Percentiles rank a stretch among this genome's conserved stretches.
Conservation (phyloP, 2,329 filamentous ascomycete species). For the Xylariales sp. region DNA sequence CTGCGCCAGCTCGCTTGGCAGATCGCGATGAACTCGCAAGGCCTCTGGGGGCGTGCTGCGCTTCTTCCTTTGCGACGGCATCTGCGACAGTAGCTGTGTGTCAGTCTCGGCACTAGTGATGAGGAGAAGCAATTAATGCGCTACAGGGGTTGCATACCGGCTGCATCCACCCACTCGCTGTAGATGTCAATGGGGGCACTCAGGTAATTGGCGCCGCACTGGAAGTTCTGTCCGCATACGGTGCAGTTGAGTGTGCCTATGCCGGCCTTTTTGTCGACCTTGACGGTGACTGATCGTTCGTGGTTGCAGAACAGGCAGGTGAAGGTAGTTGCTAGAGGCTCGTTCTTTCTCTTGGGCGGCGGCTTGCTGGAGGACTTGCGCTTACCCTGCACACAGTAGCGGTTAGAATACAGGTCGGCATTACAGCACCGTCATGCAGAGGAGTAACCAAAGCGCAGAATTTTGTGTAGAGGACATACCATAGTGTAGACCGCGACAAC, state of each 20-base stretch:
- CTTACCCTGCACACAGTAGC: conserved; percentile 78
- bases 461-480: no score
- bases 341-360: conserved; percentile 74
- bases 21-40: conserved; percentile 9
- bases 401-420: no score
- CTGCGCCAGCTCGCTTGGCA: conserved; percentile 14
- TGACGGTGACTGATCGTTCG: conserved; percentile 85
- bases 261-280: conserved; percentile 89
- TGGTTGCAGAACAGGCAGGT: conserved; percentile 98
- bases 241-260: conserved; percentile 85
- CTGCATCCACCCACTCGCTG: conserved; percentile 94
- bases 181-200: conserved; percentile 93
- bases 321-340: conserved; percentile 77
- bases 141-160: conserved; percentile 38
- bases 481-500: no score
- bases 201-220: conserved; percentile 89
- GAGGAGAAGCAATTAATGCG: background rate
- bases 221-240: conserved; percentile 89
- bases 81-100: conserved; percentile 28
- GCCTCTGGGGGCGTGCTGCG: conserved; percentile 9
- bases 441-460: no score
- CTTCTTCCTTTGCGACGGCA: conserved; percentile 44
- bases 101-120: background rate
- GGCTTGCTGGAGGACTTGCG: conserved; percentile 85
- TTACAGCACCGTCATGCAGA: no score